phyloP scores from a whole-genome alignment of 2,329 filamentous ascomycete genomes.

The Aspergillus terreus region DNA sequence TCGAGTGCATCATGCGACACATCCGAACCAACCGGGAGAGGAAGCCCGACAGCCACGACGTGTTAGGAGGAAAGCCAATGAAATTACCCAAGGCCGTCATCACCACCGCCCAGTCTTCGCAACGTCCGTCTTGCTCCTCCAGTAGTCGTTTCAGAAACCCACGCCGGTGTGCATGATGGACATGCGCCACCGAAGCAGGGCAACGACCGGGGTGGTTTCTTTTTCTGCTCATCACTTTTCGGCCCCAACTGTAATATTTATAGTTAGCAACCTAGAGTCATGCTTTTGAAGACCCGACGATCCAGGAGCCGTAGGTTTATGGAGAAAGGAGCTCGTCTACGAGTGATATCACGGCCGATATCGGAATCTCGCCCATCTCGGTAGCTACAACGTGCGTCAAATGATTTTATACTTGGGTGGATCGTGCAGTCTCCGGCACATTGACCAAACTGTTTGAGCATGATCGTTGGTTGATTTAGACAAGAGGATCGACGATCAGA shows the following conservation, averaged over 20 bases:
- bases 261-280: neutral
- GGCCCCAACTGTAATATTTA: neutral
- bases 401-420: neutral
- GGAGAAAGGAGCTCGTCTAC: neutral
- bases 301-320: neutral
- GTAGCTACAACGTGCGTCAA: neutral
- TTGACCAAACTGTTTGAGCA: neutral
- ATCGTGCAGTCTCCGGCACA: no score
- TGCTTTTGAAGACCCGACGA: neutral
- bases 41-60: neutral
- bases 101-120: no score
- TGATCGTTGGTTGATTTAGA: neutral
- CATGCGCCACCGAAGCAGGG: neutral
- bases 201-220: neutral
- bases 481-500: neutral
- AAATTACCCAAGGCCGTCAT: neutral
- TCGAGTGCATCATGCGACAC: no score
- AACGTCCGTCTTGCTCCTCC: no score
- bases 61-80: neutral
- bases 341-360: neutral
- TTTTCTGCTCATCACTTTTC: neutral
- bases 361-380: neutral
- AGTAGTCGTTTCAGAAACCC: neutral
- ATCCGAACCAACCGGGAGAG: neutral
- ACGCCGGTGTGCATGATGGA: neutral